Base-by-base conservation (phyloP, 176 grass and related monocot genomes). In the Triticum aestivum region DNA sequence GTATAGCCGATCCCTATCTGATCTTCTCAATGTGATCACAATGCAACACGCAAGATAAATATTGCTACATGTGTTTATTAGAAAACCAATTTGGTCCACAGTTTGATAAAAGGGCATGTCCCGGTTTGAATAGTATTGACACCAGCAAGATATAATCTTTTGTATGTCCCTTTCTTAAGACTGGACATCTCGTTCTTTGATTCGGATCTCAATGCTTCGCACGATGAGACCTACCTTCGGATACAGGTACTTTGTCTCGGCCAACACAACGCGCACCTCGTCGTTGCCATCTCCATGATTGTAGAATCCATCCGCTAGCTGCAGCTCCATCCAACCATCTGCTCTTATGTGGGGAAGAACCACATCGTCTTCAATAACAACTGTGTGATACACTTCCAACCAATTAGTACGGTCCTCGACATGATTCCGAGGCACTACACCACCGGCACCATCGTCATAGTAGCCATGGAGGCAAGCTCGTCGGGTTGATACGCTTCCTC, bases 271-370 rank as follows among this genome's bases (percentile, higher is more conserved):
- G 0, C 70, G 65, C 12, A 96, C 89, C 61, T 87, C 91, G 6
- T 89, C 91, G n/a, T 93, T 79, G 5, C 72, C 91, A 54, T 26
- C 84, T 29, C 83, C 71, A 17, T 77, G 79, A 18, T 61, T 91
- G 33, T 69, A 65, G 88, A 96, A 93, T 32, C 87, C 82, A 10
- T 91, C 91, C 8, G 15, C 18, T 56, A 96, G 33, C 68, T 83
- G 79, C 0, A 82, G 7, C 69, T 88, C 70, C 86, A 74, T 58
- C 86, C 86, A 88, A 29, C 79, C 79, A 42, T 88, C 86, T 5
- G 23, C 70, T 64, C 79, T 88, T 11, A 0, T n/a, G 1, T 2
- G 42, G 7, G 84, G 73, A 34, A 26, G 15, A 44, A 29, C 23
- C 20, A 72, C 37, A 0, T 9, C 37, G 11, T 41, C 69, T 72